A percentile compares a stretch with the other conserved stretches of the same genome.
These are phyloP conservation scores for Phytopythium oedochilum DNA, from an alignment of 352 stramenopile genomes.

Conservation along the genomic window DNA sequence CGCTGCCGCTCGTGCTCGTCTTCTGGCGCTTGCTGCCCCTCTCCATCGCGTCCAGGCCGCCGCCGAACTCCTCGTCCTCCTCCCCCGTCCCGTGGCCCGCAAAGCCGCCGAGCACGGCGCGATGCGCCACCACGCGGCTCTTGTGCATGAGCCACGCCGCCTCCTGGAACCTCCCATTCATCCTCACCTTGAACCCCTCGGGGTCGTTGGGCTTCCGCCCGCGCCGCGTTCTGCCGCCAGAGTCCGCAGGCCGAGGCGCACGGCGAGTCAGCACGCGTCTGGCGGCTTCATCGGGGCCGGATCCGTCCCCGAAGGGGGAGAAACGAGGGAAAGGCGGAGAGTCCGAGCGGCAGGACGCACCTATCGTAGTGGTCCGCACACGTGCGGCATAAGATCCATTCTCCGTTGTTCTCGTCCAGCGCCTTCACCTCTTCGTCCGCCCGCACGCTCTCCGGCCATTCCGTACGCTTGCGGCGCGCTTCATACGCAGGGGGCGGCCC, in stretches of 20 bases:
- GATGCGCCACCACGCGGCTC: slow-evolving; percentile 47
- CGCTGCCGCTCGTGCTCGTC: slow-evolving; percentile 9
- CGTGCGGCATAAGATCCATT: slow-evolving; percentile 65
- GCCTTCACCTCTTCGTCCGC: slow-evolving; percentile 45
- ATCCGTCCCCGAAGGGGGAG: too few relatives aligned
- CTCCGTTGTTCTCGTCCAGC: slow-evolving; percentile 48
- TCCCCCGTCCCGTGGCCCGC: slow-evolving; percentile 9
- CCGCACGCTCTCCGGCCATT: slow-evolving; percentile 51
- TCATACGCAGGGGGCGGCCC: slow-evolving; percentile 21
- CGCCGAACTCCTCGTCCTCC: slow-evolving; percentile 4
- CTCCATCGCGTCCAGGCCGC: slow-evolving; percentile 8
- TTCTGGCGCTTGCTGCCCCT: slow-evolving; percentile 15
- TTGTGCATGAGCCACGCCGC: slow-evolving; percentile 68
- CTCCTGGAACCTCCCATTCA: slow-evolving; percentile 63
- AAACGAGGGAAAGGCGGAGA: too few relatives aligned
- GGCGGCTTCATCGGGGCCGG: too few relatives aligned
- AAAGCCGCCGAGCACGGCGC: slow-evolving; percentile 2
- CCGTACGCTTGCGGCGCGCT: slow-evolving; percentile 36
- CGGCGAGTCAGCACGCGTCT: too few relatives aligned
- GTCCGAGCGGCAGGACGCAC: slow-evolving; percentile 9
- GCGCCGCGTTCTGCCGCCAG: slow-evolving; percentile 35
- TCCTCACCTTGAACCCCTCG: slow-evolving; percentile 65
- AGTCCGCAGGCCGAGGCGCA: background rate
- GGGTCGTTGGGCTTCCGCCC: slow-evolving; percentile 60
- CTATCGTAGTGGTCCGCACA: slow-evolving; percentile 52